Percentiles rank a stretch among this genome's conserved stretches.
Conservation (phyloP, 164 flowering plant species). For the Chimonanthus salicifolius region DNA sequence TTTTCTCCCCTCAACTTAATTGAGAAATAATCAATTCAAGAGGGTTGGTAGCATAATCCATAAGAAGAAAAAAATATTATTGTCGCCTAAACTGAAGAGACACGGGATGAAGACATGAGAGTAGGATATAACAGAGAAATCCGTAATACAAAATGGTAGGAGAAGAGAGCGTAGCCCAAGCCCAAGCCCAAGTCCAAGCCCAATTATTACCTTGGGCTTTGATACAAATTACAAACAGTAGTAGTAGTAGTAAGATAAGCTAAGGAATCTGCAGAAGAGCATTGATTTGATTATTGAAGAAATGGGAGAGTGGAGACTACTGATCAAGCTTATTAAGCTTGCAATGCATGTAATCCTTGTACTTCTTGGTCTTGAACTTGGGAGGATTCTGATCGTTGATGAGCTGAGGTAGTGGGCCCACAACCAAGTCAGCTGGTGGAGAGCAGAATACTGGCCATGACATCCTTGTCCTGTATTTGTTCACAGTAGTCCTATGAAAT, state of each 20-base stretch:
- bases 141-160: no score
- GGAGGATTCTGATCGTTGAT: slow-evolving; percentile 41
- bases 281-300: neutral
- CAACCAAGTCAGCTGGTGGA: slow-evolving; percentile 46
- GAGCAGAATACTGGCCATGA: slow-evolving; percentile 61
- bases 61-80: no score
- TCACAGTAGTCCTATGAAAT: slow-evolving; percentile 46
- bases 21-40: no score
- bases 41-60: no score
- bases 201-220: no score
- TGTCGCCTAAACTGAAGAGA: no score
- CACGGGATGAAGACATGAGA: no score
- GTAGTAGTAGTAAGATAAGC: neutral
- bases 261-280: neutral
- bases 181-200: no score
- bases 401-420: slow-evolving; percentile 69
- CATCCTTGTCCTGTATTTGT: slow-evolving; percentile 54
- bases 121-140: no score
- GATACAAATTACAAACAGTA: no score
- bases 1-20: no score
- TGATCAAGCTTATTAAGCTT: slow-evolving; percentile 79
- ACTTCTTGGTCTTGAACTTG: slow-evolving; percentile 61
- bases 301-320: slow-evolving; percentile 8
- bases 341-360: slow-evolving; percentile 55
- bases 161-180: no score